Evolutionary conservation across 768 basidiomycete genomes (phyloP), one percentile per base, ranked within the genome.

Genomic region (Tylopilus felleus): DNA sequence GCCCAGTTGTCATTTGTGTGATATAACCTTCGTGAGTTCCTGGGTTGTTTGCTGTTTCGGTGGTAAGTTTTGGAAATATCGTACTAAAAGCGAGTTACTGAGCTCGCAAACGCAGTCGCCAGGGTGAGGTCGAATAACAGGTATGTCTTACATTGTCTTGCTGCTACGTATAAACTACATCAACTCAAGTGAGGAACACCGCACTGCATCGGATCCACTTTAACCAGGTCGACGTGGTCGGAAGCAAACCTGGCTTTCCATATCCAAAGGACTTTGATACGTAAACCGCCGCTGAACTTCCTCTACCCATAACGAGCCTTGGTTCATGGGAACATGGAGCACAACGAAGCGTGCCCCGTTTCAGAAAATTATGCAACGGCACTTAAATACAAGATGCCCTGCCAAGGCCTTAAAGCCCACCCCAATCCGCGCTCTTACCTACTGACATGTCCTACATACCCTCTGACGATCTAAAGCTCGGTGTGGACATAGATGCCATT

Each of bases 391-490:
- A 40, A 51, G 40, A 43, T 4, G 12, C 19, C n/a, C 14, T 16
- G 44, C 13, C 43, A 39, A 13, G 22, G 23, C 36, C 17, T 42
- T 43, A 73, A 19, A 16, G 16, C 45, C 13, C 33, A 31, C 40
- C 28, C 39, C 40, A 47, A 44, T 40, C 44, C 1, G 4, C 22
- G 0, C 36, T 27, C 41, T 19, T 25, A 43, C n/a, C n/a, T 36
- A 8, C 44, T 44, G 9, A 2, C 4, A 65, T 65, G 59, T 3
- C 49, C 7, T 47, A 35, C 31, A 43, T 40, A 42, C 22, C 45
- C 28, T 31, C 47, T 35, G n/a, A 13, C 25, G 28, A 57, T 41
- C 21, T 38, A 2, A 55, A 56, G 28, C 23, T 29, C 42, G 52
- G 51, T 10, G 19, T 13, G 36, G 51, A 58, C 45, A 40, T 14